A percentile compares a stretch with the other conserved stretches of the same genome.
phyloP scores from a whole-genome alignment of 73 alveolate species.

The Tetrahymena borealis region DNA sequence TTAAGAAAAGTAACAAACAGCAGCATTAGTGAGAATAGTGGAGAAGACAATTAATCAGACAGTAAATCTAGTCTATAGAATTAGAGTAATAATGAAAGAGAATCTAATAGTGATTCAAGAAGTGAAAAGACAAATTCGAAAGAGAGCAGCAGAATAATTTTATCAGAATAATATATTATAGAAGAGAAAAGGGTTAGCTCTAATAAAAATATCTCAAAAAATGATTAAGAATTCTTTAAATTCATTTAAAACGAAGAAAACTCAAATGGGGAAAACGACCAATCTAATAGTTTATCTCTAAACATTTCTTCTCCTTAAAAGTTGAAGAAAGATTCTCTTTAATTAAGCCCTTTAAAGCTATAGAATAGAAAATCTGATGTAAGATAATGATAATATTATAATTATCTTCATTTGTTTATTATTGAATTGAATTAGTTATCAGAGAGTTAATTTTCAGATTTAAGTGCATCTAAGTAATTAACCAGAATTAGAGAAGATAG shows the following conservation, averaged over 20 bases:
- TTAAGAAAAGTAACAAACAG: too few relatives aligned
- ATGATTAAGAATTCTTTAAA: background rate
- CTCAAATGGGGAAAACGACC: background rate
- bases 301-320: background rate
- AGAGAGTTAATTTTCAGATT: background rate
- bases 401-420: background rate
- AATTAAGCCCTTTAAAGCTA: background rate
- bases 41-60: background rate
- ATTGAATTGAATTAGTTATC: background rate
- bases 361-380: background rate
- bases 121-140: too few relatives aligned
- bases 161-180: too few relatives aligned
- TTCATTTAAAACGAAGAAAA: background rate
- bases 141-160: too few relatives aligned
- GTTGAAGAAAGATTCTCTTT: background rate
- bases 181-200: too few relatives aligned
- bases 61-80: background rate
- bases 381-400: background rate
- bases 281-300: too few relatives aligned
- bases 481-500: background rate
- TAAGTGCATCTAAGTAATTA: background rate
- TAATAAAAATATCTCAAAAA: too few relatives aligned
- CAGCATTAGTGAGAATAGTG: background rate
- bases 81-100: background rate
- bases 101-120: background rate